A percentile compares a stretch with the other conserved stretches of the same genome.
phyloP scores from a whole-genome alignment of 352 stramenopile species.

The Phytophthora pistaciae region DNA sequence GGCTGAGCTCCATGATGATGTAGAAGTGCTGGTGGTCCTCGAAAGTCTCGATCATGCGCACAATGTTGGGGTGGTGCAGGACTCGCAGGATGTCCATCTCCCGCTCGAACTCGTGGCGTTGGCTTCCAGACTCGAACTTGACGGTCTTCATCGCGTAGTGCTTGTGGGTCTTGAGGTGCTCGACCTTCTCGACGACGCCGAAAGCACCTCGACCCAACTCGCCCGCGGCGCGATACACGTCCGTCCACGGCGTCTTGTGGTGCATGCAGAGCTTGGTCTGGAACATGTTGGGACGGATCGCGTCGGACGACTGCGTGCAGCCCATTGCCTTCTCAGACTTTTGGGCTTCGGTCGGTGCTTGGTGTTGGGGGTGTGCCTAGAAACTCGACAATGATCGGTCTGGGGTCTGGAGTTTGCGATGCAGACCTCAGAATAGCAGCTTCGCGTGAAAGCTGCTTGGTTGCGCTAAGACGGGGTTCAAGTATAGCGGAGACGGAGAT shows the following conservation, averaged over 20 bases:
- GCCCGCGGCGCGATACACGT: constrained; percentile 58
- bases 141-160: constrained; percentile 86
- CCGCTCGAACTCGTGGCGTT: constrained; percentile 77
- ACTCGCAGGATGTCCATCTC: constrained; percentile 83
- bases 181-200: constrained; percentile 78
- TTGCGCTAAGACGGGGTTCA: neutral
- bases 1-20: constrained; percentile 89
- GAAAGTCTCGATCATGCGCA: constrained; percentile 84
- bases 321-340: constrained; percentile 48
- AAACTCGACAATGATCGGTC: constrained; percentile 18
- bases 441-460: neutral
- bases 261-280: constrained; percentile 84
- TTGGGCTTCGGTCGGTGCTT: constrained; percentile 1
- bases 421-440: neutral
- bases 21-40: constrained; percentile 83
- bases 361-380: too few relatives aligned
- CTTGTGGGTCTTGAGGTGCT: constrained; percentile 73
- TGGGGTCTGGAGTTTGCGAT: too few relatives aligned
- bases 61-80: constrained; percentile 84
- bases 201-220: constrained; percentile 80
- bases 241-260: constrained; percentile 58
- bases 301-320: constrained; percentile 67
- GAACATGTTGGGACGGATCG: constrained; percentile 72
- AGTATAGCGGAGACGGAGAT: constrained; percentile 9
- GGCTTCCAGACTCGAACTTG: constrained; percentile 64